phyloP scores from a whole-genome alignment of 768 basidiomycete genomes.

The Rhodosporidiobolus sp. region DNA sequence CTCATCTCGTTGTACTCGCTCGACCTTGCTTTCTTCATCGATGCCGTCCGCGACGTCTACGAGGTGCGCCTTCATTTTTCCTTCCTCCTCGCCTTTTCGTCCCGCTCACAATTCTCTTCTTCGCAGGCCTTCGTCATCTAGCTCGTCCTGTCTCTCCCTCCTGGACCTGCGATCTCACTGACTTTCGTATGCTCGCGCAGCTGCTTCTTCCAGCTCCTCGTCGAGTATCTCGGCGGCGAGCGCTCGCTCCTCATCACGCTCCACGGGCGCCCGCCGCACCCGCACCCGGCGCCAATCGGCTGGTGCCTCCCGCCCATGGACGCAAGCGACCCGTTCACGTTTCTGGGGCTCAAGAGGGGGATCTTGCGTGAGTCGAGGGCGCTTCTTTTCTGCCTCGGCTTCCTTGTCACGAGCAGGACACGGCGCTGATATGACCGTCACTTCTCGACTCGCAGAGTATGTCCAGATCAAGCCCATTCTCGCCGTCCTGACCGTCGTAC shows the following conservation, averaged over 20 bases:
- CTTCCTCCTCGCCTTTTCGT: not conserved
- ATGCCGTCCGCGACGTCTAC: slow-evolving; percentile 89
- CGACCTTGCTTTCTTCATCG: slow-evolving; percentile 93
- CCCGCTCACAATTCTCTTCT: not conserved
- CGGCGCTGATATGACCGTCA: slow-evolving; percentile 2
- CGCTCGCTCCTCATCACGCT: slow-evolving; percentile 85
- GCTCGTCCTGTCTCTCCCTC: not conserved
- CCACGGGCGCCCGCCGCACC: slow-evolving; percentile 84
- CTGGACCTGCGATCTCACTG: not conserved
- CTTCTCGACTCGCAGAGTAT: slow-evolving; percentile 65
- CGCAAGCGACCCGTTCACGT: slow-evolving; percentile 89
- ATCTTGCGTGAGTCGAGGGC: slow-evolving; percentile 69
- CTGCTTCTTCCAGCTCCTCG: slow-evolving; percentile 78
- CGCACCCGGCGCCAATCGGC: slow-evolving; percentile 77
- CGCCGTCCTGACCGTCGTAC: slow-evolving; percentile 73
- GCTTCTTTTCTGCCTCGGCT: not conserved
- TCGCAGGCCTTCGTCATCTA: slow-evolving; percentile 86
- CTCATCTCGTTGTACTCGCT: slow-evolving; percentile 89
- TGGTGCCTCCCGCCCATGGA: slow-evolving; percentile 84
- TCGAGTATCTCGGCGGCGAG: slow-evolving; percentile 87
- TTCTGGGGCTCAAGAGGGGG: slow-evolving; percentile 88
- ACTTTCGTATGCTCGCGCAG: slow-evolving; percentile 1
- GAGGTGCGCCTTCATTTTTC: slow-evolving; percentile 61
- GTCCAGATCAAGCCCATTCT: slow-evolving; percentile 92
- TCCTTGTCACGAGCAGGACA: not conserved